Evolutionary conservation across 2,329 filamentous ascomycete genomes (phyloP).

Genomic region (Lasiodiplodia gonubiensis): DNA sequence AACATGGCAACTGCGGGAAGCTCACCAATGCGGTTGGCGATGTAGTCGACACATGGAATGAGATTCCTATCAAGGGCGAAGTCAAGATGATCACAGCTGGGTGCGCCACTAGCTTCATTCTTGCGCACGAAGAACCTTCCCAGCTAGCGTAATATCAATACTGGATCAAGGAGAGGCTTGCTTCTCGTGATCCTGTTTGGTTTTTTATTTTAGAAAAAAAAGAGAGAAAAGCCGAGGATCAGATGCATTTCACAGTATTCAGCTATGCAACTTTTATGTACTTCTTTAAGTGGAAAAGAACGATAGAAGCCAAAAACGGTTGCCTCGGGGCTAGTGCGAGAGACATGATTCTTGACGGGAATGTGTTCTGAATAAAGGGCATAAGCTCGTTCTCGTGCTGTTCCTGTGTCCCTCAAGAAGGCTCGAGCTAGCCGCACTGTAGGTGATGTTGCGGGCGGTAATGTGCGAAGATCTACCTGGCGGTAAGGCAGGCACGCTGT

Average conservation of each 20-base stretch:
- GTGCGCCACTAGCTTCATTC: conserved; percentile 88
- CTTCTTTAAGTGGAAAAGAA: no score
- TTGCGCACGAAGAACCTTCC: neutral
- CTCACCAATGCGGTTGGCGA: conserved; percentile 64
- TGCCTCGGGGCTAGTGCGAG: no score
- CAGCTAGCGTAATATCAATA: neutral
- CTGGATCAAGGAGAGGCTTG: neutral
- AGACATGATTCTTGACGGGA: no score
- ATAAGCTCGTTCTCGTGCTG: no score
- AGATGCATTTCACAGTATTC: no score
- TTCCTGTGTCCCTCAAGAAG: neutral
- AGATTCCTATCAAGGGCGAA: conserved; percentile 61
- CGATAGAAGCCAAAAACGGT: no score
- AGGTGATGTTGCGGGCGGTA: neutral
- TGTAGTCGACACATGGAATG: conserved; percentile 72
- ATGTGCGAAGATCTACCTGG: neutral
- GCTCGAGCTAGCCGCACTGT: neutral
- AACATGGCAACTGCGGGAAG: conserved; percentile 94
- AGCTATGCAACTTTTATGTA: no score
- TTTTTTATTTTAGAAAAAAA: neutral
- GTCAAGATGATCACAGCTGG: conserved; percentile 76
- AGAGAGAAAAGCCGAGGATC: no score
- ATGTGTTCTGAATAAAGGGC: no score
- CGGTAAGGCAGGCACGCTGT: neutral
- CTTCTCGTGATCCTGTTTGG: neutral